Evolutionary conservation across 768 basidiomycete genomes (phyloP).

Genomic region (Russula brevipes): DNA sequence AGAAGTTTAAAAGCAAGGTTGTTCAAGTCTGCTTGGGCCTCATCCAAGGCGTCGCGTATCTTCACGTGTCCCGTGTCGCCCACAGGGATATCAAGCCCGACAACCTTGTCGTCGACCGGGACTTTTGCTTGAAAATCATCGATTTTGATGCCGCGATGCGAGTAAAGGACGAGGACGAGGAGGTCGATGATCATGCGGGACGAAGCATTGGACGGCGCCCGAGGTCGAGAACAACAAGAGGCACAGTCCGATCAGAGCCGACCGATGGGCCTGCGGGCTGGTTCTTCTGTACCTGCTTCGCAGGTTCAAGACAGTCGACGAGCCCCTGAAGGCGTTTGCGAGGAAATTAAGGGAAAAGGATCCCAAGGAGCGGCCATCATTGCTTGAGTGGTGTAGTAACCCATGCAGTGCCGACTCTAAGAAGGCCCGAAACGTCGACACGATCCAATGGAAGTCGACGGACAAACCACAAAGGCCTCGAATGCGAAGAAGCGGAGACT

Average conservation of each 20-base stretch:
- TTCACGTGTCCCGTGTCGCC: not conserved
- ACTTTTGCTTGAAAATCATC: too few species aligned
- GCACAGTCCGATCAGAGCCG: too few species aligned
- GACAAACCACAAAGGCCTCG: too few species aligned
- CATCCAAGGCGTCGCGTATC: constrained; percentile 18
- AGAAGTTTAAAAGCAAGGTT: not conserved
- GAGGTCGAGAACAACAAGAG: too few species aligned
- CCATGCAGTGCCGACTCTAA: too few species aligned
- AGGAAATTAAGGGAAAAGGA: not conserved
- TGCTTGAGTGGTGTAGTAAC: not conserved
- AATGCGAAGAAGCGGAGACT: too few species aligned
- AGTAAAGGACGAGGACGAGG: too few species aligned
- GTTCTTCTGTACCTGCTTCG: not conserved
- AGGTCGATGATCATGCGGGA: too few species aligned
- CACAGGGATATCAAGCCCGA: not conserved
- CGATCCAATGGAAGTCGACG: too few species aligned
- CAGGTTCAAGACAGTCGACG: not conserved
- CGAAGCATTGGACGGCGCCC: too few species aligned
- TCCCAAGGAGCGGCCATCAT: not conserved
- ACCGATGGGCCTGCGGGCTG: not conserved
- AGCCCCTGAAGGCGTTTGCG: not conserved
- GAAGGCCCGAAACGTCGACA: too few species aligned
- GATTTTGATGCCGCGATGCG: too few species aligned
- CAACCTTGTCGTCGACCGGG: not conserved
- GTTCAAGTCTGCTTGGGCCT: not conserved